Evolutionary conservation across 805 yeast species (phyloP).

Genomic region (Ogataea trehalophila): DNA sequence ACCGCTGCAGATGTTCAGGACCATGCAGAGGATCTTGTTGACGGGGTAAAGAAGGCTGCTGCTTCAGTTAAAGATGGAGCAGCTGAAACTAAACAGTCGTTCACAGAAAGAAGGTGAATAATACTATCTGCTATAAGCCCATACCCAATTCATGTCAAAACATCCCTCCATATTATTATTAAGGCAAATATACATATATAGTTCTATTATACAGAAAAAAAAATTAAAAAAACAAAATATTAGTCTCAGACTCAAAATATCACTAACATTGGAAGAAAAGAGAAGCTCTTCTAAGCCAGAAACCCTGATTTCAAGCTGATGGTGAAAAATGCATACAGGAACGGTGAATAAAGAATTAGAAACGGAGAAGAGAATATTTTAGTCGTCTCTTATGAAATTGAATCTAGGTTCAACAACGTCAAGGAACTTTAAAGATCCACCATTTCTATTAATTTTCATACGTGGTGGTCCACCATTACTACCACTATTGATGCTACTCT

Average conservation of each 20-base stretch:
- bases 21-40: background rate
- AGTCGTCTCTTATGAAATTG: constrained; percentile 14
- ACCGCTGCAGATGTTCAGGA: constrained; percentile 2
- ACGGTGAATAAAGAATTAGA: background rate
- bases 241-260: no score
- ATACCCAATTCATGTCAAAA: no score
- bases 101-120: background rate
- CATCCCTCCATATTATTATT: no score
- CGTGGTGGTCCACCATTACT: constrained; percentile 57
- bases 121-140: no score
- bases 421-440: constrained; percentile 60
- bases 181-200: no score
- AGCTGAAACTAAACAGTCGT: background rate
- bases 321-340: no score
- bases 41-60: background rate
- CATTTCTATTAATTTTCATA: constrained; percentile 43
- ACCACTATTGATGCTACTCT: constrained; percentile 32
- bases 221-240: no score
- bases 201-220: no score
- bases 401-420: constrained; percentile 20
- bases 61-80: background rate
- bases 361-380: background rate
- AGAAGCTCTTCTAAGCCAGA: no score
- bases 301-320: background rate
- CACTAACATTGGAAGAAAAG: no score